Conservation (phyloP, 163 green algal genomes). For the Chloroidium sp. region DNA sequence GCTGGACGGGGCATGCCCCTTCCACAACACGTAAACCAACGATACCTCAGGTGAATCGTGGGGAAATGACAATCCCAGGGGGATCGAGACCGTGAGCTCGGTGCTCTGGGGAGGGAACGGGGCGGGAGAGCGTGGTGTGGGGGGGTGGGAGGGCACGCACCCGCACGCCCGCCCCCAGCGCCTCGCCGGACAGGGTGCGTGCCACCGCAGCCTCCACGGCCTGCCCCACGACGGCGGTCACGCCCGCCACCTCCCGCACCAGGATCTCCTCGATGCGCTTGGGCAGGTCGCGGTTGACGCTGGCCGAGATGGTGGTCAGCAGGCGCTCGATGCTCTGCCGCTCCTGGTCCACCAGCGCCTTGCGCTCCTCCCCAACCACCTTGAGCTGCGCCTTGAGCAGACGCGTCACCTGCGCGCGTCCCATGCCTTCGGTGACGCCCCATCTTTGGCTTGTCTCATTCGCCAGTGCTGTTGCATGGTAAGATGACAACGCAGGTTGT, state of each 20-base stretch:
- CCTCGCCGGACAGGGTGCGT: conserved; percentile 15
- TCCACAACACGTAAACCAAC: no score
- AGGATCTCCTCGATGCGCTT: conserved; percentile 22
- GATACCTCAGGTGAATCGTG: no score
- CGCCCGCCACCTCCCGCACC: background rate
- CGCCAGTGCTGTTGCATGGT: no score
- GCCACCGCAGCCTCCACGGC: conserved; percentile 23
- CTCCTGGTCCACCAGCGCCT: conserved; percentile 33
- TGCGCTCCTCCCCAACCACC: conserved; percentile 25
- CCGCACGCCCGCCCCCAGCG: background rate
- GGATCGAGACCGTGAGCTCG: no score
- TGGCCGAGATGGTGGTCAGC: conserved; percentile 27
- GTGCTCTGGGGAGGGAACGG: no score
- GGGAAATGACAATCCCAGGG: no score
- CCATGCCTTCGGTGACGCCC: no score
- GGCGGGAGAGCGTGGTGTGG: no score
- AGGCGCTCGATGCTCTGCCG: conserved; percentile 31
- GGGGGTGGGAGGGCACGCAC: background rate
- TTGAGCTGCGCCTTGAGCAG: conserved; percentile 11
- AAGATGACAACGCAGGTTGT: no score
- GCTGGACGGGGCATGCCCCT: no score
- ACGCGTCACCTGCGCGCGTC: conserved; percentile 7
- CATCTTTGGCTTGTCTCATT: no score
- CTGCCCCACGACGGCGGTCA: background rate
- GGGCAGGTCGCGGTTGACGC: conserved; percentile 41